Conservation (phyloP, 805 yeast species). For the Groenewaldozyma salmanticensis region DNA sequence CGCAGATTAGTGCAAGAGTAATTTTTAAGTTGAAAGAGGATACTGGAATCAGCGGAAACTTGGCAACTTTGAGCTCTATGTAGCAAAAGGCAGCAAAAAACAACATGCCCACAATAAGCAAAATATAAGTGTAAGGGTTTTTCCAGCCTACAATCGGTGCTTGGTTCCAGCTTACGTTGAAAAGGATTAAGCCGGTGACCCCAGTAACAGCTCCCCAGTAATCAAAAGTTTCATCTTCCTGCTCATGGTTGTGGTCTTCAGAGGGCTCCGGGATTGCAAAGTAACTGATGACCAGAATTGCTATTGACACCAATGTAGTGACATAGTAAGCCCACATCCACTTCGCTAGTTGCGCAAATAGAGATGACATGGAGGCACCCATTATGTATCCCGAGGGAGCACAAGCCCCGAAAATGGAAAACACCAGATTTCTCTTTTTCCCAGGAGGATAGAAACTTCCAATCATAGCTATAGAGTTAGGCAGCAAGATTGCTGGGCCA, state of each 20-base stretch:
- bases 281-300: conserved; percentile 27
- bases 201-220: conserved; percentile 48
- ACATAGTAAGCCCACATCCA: conserved; percentile 59
- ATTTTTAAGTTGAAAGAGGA: conserved; percentile 37
- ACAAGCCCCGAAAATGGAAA: conserved; percentile 48
- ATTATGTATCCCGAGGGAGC: conserved; percentile 55
- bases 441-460: conserved; percentile 39
- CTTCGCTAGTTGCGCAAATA: conserved; percentile 32
- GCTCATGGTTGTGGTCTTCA: conserved; percentile 11
- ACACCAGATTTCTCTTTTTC: conserved; percentile 41
- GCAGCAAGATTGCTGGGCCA: conserved; percentile 50
- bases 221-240: conserved; percentile 30
- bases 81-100: conserved; percentile 37
- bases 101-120: conserved; percentile 43
- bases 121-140: conserved; percentile 44
- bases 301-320: conserved; percentile 32
- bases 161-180: conserved; percentile 67
- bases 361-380: conserved; percentile 44
- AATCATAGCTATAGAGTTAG: conserved; percentile 49
- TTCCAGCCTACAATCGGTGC: conserved; percentile 68
- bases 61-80: conserved; percentile 38
- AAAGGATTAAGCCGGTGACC: conserved; percentile 47
- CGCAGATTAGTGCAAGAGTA: conserved; percentile 39
- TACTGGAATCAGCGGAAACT: conserved; percentile 46
- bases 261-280: conserved; percentile 31